Evolutionary conservation across 306 rosid species (phyloP), one percentile per base, ranked within the genome.

Genomic region (Pyrus pyrifolia): DNA sequence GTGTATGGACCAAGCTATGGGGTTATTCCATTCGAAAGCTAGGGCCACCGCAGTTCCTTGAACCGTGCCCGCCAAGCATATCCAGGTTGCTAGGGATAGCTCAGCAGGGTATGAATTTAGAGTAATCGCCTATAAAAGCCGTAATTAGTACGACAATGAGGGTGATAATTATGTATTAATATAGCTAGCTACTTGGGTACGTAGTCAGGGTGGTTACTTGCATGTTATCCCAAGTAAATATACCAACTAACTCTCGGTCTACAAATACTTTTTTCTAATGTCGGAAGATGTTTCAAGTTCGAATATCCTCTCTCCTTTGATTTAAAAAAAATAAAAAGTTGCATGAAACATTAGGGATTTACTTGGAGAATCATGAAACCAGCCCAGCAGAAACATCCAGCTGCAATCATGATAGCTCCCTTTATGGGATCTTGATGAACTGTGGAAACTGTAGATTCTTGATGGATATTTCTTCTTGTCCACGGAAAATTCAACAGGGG

Each of bases 331-430:
- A 38, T 1, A 14, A 49, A 49, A 66, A 35, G 46, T 66, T 66
- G 6, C 29, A 19, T 30, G 6, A 53, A 22, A n/a, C 9, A 6
- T 40, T 27, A 52, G 38, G 67, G 15, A 31, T 40, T 21, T 6
- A 45, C 75, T 70, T 85, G 91, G 74, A 89, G 91, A 71, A 51
- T 78, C 18, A 78, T 15, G 73, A 85, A 85, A 73, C 63, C 46
- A 60, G 89, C 73, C 93, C 93, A 89, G 76, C 88, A 21, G 55
- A 80, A 44, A 52, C 89, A 89, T 25, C 88, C 87, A 4, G 76
- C 64, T 17, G 69, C 15, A 25, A 85, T 71, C 88, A 85, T 78
- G 12, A 84, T 75, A 83, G 88, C 78, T 58, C 91, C 93, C 73
- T 78, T 82, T 19, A 85, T 19, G 38, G 79, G 53, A 59, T 83